Conservation (phyloP, 2,329 filamentous ascomycete genomes). For the Diaporthe sp. region DNA sequence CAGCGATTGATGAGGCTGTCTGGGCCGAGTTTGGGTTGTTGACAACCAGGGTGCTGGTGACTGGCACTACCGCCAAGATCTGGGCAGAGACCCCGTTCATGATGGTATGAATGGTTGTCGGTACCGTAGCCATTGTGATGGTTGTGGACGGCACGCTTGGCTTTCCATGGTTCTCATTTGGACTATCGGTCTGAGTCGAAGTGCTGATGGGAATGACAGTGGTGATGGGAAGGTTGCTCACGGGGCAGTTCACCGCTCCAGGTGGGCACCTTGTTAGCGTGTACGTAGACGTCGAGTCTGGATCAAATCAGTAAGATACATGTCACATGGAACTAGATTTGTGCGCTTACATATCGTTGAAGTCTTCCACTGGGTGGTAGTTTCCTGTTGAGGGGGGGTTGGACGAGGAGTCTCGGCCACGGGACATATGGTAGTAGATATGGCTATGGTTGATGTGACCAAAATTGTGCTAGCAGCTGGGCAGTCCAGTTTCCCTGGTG, state of each 20-base stretch:
- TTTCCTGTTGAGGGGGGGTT: background rate
- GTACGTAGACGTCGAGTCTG: background rate
- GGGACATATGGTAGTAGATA: conserved; percentile 1
- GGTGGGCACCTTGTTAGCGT: conserved; percentile 5
- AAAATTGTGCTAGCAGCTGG: background rate
- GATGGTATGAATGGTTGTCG: background rate
- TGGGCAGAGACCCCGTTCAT: background rate
- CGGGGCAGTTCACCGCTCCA: background rate
- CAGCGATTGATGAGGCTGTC: background rate
- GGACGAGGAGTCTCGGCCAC: background rate
- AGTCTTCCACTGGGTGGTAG: background rate
- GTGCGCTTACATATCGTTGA: background rate
- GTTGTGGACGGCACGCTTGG: background rate
- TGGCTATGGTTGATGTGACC: background rate
- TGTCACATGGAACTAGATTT: too few species aligned
- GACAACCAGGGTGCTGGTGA: background rate
- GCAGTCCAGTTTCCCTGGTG: background rate
- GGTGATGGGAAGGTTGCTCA: conserved; percentile 3
- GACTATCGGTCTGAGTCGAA: background rate
- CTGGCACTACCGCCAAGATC: background rate
- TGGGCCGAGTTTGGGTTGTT: background rate
- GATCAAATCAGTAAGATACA: background rate
- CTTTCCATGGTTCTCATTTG: background rate
- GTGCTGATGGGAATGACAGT: background rate
- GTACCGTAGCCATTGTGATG: background rate